Percentiles rank a stretch among this genome's conserved stretches.
These are phyloP conservation scores for Ophiocordyceps unilateralis DNA, from an alignment of 2,329 filamentous ascomycete species.

Conservation along the genomic window DNA sequence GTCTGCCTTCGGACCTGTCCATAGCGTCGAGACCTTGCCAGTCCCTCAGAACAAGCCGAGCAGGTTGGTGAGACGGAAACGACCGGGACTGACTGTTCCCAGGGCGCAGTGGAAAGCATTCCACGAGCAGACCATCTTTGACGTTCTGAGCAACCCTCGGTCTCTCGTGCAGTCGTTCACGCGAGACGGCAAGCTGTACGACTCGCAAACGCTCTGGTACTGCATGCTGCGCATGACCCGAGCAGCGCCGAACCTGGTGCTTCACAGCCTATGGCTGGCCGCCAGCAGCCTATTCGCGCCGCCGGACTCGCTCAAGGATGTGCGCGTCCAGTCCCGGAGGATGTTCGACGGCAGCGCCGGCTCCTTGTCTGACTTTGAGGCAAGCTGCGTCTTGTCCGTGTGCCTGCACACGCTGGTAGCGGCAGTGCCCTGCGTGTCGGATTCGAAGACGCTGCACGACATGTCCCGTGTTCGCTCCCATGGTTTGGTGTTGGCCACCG, in stretches of 20 bases:
- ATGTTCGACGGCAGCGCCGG: conserved; percentile 1
- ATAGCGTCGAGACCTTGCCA: conserved; percentile 4
- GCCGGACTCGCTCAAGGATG: conserved; percentile 25
- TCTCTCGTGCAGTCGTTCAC: conserved; percentile 40
- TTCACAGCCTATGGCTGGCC: conserved; percentile 48
- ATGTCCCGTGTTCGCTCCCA: conserved; percentile 43
- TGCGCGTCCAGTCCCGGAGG: conserved; percentile 13
- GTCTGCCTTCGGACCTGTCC: conserved; percentile 23
- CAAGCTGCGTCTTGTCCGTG: conserved; percentile 37
- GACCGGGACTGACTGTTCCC: conserved; percentile 2
- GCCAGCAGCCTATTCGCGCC: conserved; percentile 40
- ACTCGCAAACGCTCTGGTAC: conserved; percentile 46
- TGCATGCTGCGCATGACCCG: conserved; percentile 43
- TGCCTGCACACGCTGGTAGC: conserved; percentile 47
- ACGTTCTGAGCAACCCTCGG: conserved; percentile 40
- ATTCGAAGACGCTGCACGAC: conserved; percentile 32
- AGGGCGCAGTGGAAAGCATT: conserved; percentile 39
- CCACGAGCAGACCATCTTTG: conserved; percentile 46
- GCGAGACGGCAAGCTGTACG: conserved; percentile 30
- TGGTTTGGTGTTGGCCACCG: conserved; percentile 30
- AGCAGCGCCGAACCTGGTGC: conserved; percentile 37
- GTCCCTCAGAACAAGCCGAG: conserved; percentile 2
- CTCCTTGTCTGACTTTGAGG: conserved; percentile 25
- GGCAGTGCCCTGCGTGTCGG: conserved; percentile 31
- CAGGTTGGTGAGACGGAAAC: conserved; percentile 4